Conservation (phyloP, 1,139 yeast species). For the Candida sanyaensis region DNA sequence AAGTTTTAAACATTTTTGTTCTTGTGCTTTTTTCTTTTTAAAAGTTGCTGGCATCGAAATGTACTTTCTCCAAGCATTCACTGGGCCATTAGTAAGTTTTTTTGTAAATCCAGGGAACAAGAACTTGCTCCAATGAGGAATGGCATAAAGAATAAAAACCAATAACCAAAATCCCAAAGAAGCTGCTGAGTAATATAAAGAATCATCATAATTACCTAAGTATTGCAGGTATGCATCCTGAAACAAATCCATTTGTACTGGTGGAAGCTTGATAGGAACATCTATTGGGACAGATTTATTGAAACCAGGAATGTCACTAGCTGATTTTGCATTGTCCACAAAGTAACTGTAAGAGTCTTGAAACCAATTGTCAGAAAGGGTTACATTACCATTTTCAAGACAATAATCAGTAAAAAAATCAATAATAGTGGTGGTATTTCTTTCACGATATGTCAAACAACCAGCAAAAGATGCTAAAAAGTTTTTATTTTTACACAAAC, state of each 20-base stretch:
- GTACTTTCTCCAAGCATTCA: slow-evolving; percentile 29
- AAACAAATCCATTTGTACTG: slow-evolving; percentile 16
- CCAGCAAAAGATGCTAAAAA: slow-evolving; percentile 21
- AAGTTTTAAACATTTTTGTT: slow-evolving; percentile 18
- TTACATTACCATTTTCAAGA: slow-evolving; percentile 8
- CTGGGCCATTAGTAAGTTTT: slow-evolving; percentile 22
- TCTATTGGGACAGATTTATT: slow-evolving; percentile 21
- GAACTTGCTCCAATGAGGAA: slow-evolving; percentile 42
- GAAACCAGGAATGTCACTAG: slow-evolving; percentile 23
- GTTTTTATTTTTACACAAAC: slow-evolving; percentile 15
- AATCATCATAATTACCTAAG: slow-evolving; percentile 36
- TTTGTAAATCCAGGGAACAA: slow-evolving; percentile 28
- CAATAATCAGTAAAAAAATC: slow-evolving; percentile 5
- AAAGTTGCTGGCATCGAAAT: slow-evolving; percentile 33
- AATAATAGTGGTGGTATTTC: slow-evolving; percentile 2
- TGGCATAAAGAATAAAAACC: slow-evolving; percentile 39
- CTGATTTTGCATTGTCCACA: slow-evolving; percentile 19
- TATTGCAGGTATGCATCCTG: slow-evolving; percentile 26
- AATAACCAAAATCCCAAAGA: slow-evolving; percentile 51
- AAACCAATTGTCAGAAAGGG: slow-evolving; percentile 19
- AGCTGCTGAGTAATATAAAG: slow-evolving; percentile 51
- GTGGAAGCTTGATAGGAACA: slow-evolving; percentile 25
- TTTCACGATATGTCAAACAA: slow-evolving; percentile 12
- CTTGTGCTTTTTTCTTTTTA: slow-evolving; percentile 26
- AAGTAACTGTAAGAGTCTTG: slow-evolving; percentile 20